Percentiles rank a stretch among this genome's conserved stretches.
Evolutionary conservation across 306 rosid species (phyloP).

Genomic region (Calophaca sinica): DNA sequence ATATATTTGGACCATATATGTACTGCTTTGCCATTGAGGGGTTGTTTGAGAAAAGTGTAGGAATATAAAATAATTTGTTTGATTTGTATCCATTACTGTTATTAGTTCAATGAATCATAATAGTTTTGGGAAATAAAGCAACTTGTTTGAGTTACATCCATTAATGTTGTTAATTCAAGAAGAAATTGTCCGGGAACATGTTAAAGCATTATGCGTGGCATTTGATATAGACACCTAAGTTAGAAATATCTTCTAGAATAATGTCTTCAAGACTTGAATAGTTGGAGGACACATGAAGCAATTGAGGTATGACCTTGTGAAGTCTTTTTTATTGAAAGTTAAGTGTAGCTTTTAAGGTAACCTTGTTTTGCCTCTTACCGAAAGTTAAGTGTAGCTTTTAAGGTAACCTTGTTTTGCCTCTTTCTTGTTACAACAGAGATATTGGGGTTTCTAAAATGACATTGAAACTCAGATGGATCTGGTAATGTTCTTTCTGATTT

Average conservation of each 20-base stretch:
- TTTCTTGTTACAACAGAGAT: conserved; percentile 29
- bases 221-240: neutral
- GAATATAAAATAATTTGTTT: conserved; percentile 23
- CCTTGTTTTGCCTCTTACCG: no score
- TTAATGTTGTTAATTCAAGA: conserved; percentile 16
- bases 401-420: conserved; percentile 44
- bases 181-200: neutral
- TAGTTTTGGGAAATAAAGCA: neutral
- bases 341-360: no score
- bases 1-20: no score
- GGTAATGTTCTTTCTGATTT: neutral
- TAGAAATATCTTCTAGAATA: conserved; percentile 25
- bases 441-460: conserved; percentile 34
- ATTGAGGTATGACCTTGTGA: conserved; percentile 38
- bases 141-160: conserved; percentile 1
- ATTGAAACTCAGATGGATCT: conserved; percentile 30
- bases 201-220: conserved; percentile 25
- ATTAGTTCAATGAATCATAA: conserved; percentile 21
- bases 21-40: no score
- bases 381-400: conserved; percentile 46
- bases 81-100: conserved; percentile 13
- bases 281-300: conserved; percentile 13
- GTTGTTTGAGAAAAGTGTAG: conserved; percentile 22
- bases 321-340: conserved; percentile 41
- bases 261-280: conserved; percentile 26